Conservation (phyloP, 805 yeast species). For the Cyberlindnera americana region DNA sequence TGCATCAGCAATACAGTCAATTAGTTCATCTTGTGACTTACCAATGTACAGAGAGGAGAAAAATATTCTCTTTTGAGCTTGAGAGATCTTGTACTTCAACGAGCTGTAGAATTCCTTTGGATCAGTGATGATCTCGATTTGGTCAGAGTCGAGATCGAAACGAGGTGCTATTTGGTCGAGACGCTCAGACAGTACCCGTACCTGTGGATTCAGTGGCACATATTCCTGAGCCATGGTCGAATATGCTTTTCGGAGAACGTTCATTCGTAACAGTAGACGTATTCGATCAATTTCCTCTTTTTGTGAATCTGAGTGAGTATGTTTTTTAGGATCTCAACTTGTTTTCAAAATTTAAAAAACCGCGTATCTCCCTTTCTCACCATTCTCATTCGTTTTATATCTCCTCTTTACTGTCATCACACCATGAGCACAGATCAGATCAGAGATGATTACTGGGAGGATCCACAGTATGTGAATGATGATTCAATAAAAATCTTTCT, state of each 20-base stretch:
- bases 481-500: conserved; percentile 22
- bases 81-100: conserved; percentile 56
- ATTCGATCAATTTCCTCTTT: too few species aligned
- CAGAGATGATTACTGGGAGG: conserved; percentile 10
- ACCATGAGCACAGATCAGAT: not conserved
- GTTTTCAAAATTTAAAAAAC: too few species aligned
- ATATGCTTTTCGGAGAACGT: conserved; percentile 6
- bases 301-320: too few species aligned
- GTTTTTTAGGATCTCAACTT: not conserved
- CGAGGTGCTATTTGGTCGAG: conserved; percentile 65
- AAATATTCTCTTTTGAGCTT: conserved; percentile 66
- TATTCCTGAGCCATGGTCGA: conserved; percentile 6
- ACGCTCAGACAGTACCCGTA: conserved; percentile 43
- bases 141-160: conserved; percentile 52
- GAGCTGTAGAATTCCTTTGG: conserved; percentile 73
- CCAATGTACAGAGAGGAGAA: conserved; percentile 87
- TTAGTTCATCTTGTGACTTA: conserved; percentile 70
- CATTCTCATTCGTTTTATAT: too few species aligned
- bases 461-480: not conserved
- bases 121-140: conserved; percentile 56
- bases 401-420: not conserved
- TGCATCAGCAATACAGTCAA: conserved; percentile 59
- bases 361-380: too few species aligned
- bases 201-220: conserved; percentile 37
- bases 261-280: conserved; percentile 6